Evolutionary conservation across 73 alveolate species (phyloP).

Genomic region (Paramecium sonneborni): DNA sequence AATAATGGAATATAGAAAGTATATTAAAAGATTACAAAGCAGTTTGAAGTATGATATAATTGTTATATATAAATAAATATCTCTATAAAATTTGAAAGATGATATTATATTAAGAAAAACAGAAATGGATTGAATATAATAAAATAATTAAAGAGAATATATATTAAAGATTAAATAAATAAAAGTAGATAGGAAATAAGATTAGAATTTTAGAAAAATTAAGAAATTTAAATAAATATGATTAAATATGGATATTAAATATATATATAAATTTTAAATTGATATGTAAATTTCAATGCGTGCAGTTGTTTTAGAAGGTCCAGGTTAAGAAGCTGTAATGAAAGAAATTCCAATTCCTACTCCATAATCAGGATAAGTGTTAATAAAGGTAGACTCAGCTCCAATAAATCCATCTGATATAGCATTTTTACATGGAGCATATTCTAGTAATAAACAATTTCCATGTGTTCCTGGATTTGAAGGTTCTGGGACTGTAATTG

Average conservation of each 20-base stretch:
- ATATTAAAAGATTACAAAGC: conserved; percentile 10
- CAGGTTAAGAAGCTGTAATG: conserved; percentile 55
- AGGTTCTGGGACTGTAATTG: conserved; percentile 80
- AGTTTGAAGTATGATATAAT: background rate
- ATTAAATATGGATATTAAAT: background rate
- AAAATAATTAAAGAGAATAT: too few relatives aligned
- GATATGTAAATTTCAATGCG: conserved; percentile 43
- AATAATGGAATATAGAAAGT: conserved; percentile 36
- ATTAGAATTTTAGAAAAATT: too few relatives aligned
- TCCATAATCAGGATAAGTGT: conserved; percentile 82
- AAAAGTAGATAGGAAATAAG: too few relatives aligned
- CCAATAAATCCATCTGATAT: conserved; percentile 89
- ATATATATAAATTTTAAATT: background rate
- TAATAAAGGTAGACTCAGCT: conserved; percentile 84
- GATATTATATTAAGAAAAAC: too few relatives aligned
- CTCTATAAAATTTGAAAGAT: background rate
- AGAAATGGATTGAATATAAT: too few relatives aligned
- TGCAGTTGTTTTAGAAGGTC: conserved; percentile 64
- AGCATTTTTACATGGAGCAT: conserved; percentile 72
- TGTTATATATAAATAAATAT: background rate
- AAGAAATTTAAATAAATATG: too few relatives aligned
- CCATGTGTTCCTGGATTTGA: conserved; percentile 74
- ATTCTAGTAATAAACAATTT: conserved; percentile 68
- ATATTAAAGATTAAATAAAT: too few relatives aligned
- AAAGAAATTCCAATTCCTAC: conserved; percentile 76